These are phyloP conservation scores for Plasmodium malariae DNA, from an alignment of 169 alveolate genomes.

Conservation along the genomic window DNA sequence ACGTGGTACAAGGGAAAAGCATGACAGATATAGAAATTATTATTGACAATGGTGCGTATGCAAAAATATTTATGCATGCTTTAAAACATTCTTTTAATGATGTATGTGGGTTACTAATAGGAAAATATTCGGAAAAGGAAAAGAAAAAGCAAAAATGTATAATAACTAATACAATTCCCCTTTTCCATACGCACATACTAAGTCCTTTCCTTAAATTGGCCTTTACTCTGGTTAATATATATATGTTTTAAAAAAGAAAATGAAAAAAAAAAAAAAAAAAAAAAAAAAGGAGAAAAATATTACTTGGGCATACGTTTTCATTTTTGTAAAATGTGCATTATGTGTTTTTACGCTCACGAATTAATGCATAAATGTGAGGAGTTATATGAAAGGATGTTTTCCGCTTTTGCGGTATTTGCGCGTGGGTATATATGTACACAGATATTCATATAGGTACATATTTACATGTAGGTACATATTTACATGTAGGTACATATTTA, in stretches of 20 bases:
- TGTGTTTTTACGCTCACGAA: too few species aligned
- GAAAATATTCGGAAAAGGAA: conserved; percentile 30
- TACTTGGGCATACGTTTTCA: too few species aligned
- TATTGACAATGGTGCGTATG: conserved; percentile 66
- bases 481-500: too few species aligned
- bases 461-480: too few species aligned
- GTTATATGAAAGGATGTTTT: too few species aligned
- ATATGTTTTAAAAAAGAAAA: not conserved
- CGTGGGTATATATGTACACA: too few species aligned
- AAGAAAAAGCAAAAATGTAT: conserved; percentile 27
- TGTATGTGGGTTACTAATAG: conserved; percentile 72
- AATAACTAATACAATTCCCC: conserved; percentile 53
- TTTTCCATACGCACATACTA: conserved; percentile 67
- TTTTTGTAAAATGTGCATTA: too few species aligned
- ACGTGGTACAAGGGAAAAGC: not conserved
- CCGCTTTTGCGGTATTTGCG: too few species aligned
- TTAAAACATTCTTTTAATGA: conserved; percentile 70
- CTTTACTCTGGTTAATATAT: conserved; percentile 42
- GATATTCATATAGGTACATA: too few species aligned
- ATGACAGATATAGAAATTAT: conserved; percentile 55
- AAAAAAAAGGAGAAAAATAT: not conserved
- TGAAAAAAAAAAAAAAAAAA: not conserved
- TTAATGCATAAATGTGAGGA: too few species aligned
- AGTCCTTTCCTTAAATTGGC: conserved; percentile 55
- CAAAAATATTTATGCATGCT: conserved; percentile 76